These are phyloP conservation scores for Daldinia caldariorum DNA, from an alignment of 495 filamentous ascomycete species.

Conservation along the genomic window DNA sequence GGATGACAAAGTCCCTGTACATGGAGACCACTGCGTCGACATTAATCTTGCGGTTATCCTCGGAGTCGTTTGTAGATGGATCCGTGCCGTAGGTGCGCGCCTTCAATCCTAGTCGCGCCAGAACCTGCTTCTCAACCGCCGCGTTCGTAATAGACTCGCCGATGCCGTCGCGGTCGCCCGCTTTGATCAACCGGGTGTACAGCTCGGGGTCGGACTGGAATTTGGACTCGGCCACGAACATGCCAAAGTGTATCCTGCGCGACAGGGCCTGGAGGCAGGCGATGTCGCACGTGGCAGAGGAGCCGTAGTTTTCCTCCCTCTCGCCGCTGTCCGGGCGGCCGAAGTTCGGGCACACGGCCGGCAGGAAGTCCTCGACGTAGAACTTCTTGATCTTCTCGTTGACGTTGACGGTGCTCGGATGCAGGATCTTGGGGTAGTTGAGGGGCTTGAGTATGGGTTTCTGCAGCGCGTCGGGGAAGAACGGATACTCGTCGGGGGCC, in stretches of 20 bases:
- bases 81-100: conserved; percentile 95
- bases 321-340: conserved; percentile 82
- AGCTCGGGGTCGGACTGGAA: conserved; percentile 83
- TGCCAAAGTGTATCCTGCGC: conserved; percentile 94
- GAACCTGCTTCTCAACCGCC: conserved; percentile 89
- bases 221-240: conserved; percentile 99
- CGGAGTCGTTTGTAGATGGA: conserved; percentile 66
- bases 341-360: conserved; percentile 77
- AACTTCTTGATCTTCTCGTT: conserved; percentile 85
- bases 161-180: conserved; percentile 79
- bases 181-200: conserved; percentile 83
- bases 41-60: conserved; percentile 75
- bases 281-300: conserved; percentile 90
- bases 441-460: conserved; percentile 86
- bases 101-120: conserved; percentile 88
- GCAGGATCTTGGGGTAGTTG: conserved; percentile 89
- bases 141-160: conserved; percentile 89
- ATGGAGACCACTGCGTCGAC: conserved; percentile 91
- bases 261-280: conserved; percentile 90
- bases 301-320: conserved; percentile 93
- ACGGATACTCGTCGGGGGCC: conserved; percentile 96
- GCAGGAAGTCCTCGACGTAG: conserved; percentile 86
- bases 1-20: conserved; percentile 97
- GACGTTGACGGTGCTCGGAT: conserved; percentile 90
- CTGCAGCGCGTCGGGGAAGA: conserved; percentile 87